Conservation (phyloP, 1,284 basidiomycete species). For the Cryptococcus floricola region DNA sequence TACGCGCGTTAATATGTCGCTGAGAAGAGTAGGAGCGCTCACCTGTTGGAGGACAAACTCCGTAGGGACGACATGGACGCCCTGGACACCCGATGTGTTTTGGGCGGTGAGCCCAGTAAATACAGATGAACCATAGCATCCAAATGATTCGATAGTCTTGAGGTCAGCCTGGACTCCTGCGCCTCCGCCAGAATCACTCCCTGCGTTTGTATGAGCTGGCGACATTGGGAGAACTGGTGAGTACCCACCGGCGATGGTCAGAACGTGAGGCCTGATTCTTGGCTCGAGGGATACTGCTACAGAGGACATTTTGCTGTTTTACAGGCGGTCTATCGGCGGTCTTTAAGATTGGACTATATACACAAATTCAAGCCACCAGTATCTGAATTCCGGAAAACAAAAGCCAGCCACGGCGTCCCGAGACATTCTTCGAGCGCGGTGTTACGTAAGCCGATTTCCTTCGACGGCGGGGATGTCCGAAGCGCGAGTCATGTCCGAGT, state of each 20-base stretch:
- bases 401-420: too few relatives aligned
- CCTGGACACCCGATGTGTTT: constrained; percentile 81
- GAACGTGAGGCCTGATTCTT: constrained; percentile 29
- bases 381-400: too few relatives aligned
- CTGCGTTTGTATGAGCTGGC: constrained; percentile 13
- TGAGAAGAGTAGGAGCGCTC: constrained; percentile 12
- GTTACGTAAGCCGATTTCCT: too few relatives aligned
- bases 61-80: constrained; percentile 61
- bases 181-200: constrained; percentile 72
- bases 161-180: constrained; percentile 87
- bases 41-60: constrained; percentile 70
- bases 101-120: constrained; percentile 88
- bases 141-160: constrained; percentile 74
- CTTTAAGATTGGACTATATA: too few relatives aligned
- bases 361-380: too few relatives aligned
- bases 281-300: constrained; percentile 6
- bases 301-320: too few relatives aligned
- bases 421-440: too few relatives aligned
- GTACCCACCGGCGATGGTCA: constrained; percentile 42
- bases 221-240: neutral
- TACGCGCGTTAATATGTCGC: neutral
- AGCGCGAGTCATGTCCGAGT: too few relatives aligned
- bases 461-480: too few relatives aligned
- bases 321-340: too few relatives aligned
- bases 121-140: constrained; percentile 80